Evolutionary conservation across 441 rosid genomes (phyloP).

Genomic region (Pelargonium citronellum): DNA sequence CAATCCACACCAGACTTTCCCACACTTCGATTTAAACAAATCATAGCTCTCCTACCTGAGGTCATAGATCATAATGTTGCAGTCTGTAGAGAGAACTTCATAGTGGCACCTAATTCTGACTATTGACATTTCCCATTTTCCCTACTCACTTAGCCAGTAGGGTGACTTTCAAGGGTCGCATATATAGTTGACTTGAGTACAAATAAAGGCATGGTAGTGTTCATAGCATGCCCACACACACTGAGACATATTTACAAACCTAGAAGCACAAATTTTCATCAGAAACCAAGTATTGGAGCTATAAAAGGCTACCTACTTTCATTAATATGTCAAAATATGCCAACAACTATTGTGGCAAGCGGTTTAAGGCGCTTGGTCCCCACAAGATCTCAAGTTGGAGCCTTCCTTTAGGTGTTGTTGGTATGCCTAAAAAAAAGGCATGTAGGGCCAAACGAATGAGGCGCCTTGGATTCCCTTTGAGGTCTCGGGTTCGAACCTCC

Average conservation of each 20-base stretch:
- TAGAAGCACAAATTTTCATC: background rate
- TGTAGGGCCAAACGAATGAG: too few species aligned
- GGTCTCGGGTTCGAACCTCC: too few species aligned
- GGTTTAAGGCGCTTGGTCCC: too few species aligned
- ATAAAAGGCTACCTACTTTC: background rate
- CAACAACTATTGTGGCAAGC: too few species aligned
- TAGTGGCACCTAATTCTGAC: background rate
- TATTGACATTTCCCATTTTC: background rate
- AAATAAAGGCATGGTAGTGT: background rate
- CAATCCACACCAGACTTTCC: background rate
- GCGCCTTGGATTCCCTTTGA: too few species aligned
- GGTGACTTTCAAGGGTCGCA: background rate
- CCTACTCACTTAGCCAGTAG: background rate
- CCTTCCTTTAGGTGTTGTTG: too few species aligned
- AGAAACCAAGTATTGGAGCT: background rate
- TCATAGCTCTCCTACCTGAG: background rate
- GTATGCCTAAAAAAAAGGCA: too few species aligned
- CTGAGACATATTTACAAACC: background rate
- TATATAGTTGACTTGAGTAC: background rate
- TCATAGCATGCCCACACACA: background rate
- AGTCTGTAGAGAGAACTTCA: background rate
- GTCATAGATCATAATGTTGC: background rate
- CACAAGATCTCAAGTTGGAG: too few species aligned
- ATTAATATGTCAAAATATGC: background rate
- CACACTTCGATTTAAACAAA: background rate